phyloP scores from a whole-genome alignment of 139 green algal genomes.

The Coelastrella sp. region DNA sequence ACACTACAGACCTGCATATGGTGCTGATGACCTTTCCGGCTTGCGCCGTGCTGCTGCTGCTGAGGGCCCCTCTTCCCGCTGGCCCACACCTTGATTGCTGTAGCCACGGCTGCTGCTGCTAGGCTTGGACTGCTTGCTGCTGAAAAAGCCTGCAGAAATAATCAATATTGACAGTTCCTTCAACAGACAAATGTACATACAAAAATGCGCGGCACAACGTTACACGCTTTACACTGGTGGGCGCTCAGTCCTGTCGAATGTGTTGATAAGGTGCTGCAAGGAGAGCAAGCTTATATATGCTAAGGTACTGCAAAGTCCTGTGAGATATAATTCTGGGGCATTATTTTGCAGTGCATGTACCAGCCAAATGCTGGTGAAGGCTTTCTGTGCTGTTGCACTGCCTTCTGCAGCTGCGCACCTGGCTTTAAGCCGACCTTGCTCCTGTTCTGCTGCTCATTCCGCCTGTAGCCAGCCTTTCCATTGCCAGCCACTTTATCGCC shows the following conservation, averaged over 20 bases:
- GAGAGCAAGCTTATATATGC: no score
- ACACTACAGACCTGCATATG: neutral
- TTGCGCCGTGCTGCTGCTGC: slow-evolving; percentile 2
- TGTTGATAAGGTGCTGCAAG: no score
- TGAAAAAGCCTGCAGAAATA: slow-evolving; percentile 18
- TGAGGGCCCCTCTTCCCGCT: slow-evolving; percentile 15
- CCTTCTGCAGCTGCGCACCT: neutral
- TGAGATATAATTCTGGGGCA: neutral
- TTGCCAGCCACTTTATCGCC: neutral
- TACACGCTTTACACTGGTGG: no score
- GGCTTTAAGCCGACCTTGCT: neutral
- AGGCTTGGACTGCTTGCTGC: neutral
- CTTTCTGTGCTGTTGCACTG: neutral
- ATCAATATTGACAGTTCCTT: neutral
- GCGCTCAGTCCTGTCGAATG: no score
- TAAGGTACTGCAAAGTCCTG: no score
- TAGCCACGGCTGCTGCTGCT: neutral
- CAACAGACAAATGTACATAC: neutral
- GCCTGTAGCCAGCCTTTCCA: neutral
- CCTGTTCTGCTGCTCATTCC: neutral
- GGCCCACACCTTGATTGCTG: slow-evolving; percentile 12
- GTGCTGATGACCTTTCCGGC: neutral
- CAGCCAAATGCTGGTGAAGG: neutral
- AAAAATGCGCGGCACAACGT: no score
- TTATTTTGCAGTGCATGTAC: neutral